A percentile compares a stretch with the other conserved stretches of the same genome.
phyloP scores from a whole-genome alignment of 2,329 filamentous ascomycete genomes.

The Mollisiaceae sp. region DNA sequence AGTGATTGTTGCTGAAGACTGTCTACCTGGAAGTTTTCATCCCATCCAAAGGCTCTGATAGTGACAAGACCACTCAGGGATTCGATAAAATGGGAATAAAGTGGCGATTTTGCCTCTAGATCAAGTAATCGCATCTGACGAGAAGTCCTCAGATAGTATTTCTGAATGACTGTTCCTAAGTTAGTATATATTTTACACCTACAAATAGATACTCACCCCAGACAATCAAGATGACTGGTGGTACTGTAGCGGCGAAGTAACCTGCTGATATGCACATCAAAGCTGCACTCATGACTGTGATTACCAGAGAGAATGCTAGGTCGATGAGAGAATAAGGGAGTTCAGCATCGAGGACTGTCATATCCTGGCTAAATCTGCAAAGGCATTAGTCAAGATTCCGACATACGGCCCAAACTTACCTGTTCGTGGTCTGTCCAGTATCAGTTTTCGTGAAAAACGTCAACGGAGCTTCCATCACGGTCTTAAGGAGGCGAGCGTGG shows the following conservation, averaged over 20 bases:
- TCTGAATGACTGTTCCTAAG: constrained; percentile 41
- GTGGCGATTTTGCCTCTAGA: constrained; percentile 50
- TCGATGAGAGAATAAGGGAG: constrained; percentile 32
- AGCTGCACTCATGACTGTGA: constrained; percentile 48
- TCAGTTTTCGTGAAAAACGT: constrained; percentile 36
- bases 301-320: constrained; percentile 32
- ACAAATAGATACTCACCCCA: constrained; percentile 13
- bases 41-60: constrained; percentile 43
- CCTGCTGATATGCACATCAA: constrained; percentile 41
- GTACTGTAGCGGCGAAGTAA: constrained; percentile 48
- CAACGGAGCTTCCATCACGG: constrained; percentile 50
- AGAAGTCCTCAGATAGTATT: constrained; percentile 53
- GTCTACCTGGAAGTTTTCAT: constrained; percentile 1
- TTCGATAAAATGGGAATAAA: constrained; percentile 56
- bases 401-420: constrained; percentile 16
- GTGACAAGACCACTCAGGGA: constrained; percentile 51
- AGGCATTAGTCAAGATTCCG: background rate
- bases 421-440: constrained; percentile 31
- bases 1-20: background rate
- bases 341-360: constrained; percentile 36
- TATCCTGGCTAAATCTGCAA: constrained; percentile 34
- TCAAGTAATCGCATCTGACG: constrained; percentile 56
- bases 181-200: background rate
- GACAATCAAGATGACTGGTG: constrained; percentile 45
- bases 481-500: constrained; percentile 53